phyloP scores from a whole-genome alignment of 225 moss, liverwort and hornwort genomes.

The Rhytidiadelphus loreus region DNA sequence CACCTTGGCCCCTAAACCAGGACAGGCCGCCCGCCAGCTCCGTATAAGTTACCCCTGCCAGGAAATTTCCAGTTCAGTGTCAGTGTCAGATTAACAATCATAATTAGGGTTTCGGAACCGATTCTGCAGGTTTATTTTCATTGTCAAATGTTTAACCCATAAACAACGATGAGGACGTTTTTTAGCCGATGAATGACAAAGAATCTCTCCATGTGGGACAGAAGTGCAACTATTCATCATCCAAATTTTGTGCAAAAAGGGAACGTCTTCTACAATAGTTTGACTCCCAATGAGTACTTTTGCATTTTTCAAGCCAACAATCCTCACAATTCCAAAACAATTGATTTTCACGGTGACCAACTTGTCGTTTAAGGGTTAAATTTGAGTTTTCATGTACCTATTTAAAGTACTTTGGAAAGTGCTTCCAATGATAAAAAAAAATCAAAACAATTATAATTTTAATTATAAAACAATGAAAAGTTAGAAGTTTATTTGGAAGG shows the following conservation, averaged over 20 bases:
- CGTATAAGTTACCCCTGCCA: neutral
- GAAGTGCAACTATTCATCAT: no score
- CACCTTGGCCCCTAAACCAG: neutral
- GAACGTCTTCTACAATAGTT: no score
- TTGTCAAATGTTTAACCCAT: neutral
- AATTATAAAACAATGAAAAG: neutral
- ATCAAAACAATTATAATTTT: neutral
- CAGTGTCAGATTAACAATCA: neutral
- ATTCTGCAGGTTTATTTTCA: neutral
- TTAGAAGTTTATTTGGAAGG: neutral
- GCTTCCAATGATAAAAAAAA: no score
- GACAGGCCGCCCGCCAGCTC: neutral
- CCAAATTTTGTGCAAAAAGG: no score
- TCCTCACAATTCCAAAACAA: no score
- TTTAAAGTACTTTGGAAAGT: no score
- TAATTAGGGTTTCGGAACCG: neutral
- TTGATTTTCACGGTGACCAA: no score
- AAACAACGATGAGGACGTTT: no score
- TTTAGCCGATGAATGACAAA: no score
- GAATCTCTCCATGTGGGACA: no score
- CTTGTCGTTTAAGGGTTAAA: neutral
- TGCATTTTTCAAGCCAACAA: no score
- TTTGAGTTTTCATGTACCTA: neutral
- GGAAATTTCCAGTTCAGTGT: neutral
- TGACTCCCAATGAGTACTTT: no score